Base-by-base conservation (phyloP, 2,329 filamentous ascomycete genomes). In the Fusarium austroafricanum region DNA sequence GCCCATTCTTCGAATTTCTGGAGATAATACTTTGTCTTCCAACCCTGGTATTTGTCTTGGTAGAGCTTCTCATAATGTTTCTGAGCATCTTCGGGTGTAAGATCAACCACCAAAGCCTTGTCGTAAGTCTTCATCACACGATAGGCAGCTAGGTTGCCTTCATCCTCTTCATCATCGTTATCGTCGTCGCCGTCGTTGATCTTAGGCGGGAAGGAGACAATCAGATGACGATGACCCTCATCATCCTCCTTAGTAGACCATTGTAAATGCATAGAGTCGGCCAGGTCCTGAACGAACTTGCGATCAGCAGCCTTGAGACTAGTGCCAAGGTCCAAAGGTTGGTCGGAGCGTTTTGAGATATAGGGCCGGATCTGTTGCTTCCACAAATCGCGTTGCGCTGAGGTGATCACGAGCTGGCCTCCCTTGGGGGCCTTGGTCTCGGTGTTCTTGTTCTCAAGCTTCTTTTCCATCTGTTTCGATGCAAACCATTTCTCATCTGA, bases 21-120 rank as follows among this genome's bases (percentile, higher is more conserved):
- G 67, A 87, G 84, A 80, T 99, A 99, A 80, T 99, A 97, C 64
- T 92, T 90, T 78, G 96, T 90, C 82, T 97, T 99, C 96, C 96
- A 99, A 57, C 90, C 87, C 65, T 89, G 84, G 76, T 98, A 98
- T 76, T 96, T 97, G 70, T 92, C 83, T 73, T 97, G 89, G 78
- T 99, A 99, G 72, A 96, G 90, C 76, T 90, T 86, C 72, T 97
- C 88, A 78, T 95, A 92, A 18, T 90, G 87, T 49, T 88, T 86
- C 77, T 96, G 90, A 17, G 91, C 91, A 73, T 97, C 92, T 69
- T 94, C 92, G 2, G 90, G 82, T 3, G 91, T 91, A 46, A 93
- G 80, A 73, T 98, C 94, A 38, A 96, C 84, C 23, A 97, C 88
- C 74, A 92, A 89, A 21, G 96, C 96, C 70, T 93, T 95, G 74